Conservation (phyloP, 257 asterid genomes). For the Misopates orontium region DNA sequence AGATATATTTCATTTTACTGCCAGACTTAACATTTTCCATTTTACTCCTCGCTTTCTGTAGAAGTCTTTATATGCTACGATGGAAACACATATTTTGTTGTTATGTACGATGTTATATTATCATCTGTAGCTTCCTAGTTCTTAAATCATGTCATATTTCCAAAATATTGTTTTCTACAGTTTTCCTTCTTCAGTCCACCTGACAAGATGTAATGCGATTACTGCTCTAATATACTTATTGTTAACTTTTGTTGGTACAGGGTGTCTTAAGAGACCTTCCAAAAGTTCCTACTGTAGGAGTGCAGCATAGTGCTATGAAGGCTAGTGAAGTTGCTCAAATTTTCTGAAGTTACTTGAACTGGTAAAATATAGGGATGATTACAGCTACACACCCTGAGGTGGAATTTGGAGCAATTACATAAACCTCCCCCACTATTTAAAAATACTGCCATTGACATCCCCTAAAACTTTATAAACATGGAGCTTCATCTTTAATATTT, state of each 20-base stretch:
- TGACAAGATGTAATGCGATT: not conserved
- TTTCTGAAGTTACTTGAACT: too few species aligned
- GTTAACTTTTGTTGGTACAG: too few species aligned
- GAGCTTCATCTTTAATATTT: too few species aligned
- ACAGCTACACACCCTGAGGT: too few species aligned
- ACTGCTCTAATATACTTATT: conserved; percentile 8
- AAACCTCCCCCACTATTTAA: too few species aligned
- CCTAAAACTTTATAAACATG: too few species aligned
- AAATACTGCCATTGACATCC: too few species aligned
- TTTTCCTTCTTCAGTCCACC: conserved; percentile 1
- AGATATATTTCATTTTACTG: not conserved
- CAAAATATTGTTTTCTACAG: not conserved
- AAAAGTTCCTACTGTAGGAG: conserved; percentile 56
- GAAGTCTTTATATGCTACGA: too few species aligned
- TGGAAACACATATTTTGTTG: not conserved
- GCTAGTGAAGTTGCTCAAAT: conserved; percentile 56
- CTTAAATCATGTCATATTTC: not conserved
- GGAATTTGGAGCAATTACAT: too few species aligned
- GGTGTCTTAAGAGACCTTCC: conserved; percentile 87
- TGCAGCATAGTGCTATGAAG: conserved; percentile 53
- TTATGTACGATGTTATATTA: not conserved
- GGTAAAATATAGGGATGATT: too few species aligned
- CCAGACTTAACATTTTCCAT: not conserved
- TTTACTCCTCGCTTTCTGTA: too few species aligned
- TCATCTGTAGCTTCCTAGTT: not conserved